Conservation (phyloP, 2,329 filamentous ascomycete species). For the Neonectria neomacrospora region DNA sequence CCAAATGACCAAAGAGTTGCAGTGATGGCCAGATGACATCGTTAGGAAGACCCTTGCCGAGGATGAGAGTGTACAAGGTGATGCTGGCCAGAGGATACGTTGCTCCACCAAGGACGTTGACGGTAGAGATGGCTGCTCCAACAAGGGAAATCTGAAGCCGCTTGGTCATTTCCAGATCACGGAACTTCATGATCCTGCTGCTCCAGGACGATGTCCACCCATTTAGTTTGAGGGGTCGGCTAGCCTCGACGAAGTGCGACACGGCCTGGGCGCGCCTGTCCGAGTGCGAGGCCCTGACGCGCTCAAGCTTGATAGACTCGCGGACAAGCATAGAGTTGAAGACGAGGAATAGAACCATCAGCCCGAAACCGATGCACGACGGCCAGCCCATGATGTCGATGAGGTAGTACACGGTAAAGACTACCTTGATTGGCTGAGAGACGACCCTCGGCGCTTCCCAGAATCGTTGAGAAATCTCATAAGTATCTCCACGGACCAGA, state of each 20-base stretch:
- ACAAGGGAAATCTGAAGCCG: constrained; percentile 51
- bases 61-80: constrained; percentile 80
- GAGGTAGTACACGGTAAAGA: constrained; percentile 72
- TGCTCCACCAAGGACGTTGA: constrained; percentile 77
- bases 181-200: constrained; percentile 50
- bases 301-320: constrained; percentile 74
- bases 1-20: constrained; percentile 81
- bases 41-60: constrained; percentile 74
- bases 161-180: constrained; percentile 51
- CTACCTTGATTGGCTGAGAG: constrained; percentile 79
- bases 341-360: constrained; percentile 75
- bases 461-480: constrained; percentile 84
- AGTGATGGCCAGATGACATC: constrained; percentile 90
- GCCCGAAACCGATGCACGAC: constrained; percentile 77
- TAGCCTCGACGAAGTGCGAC: constrained; percentile 87
- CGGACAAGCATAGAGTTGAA: constrained; percentile 76
- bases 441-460: constrained; percentile 87
- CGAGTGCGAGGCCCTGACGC: constrained; percentile 75
- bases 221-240: constrained; percentile 69
- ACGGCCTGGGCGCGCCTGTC: constrained; percentile 83
- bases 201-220: constrained; percentile 54
- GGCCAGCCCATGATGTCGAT: constrained; percentile 83
- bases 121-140: constrained; percentile 67
- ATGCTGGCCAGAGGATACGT: constrained; percentile 85
- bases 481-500: constrained; percentile 83